A percentile compares a stretch with the other conserved stretches of the same genome.
These are phyloP conservation scores for Rhizophagus prolifer DNA, from an alignment of 192 early-diverging fungal genomes.

Conservation along the genomic window DNA sequence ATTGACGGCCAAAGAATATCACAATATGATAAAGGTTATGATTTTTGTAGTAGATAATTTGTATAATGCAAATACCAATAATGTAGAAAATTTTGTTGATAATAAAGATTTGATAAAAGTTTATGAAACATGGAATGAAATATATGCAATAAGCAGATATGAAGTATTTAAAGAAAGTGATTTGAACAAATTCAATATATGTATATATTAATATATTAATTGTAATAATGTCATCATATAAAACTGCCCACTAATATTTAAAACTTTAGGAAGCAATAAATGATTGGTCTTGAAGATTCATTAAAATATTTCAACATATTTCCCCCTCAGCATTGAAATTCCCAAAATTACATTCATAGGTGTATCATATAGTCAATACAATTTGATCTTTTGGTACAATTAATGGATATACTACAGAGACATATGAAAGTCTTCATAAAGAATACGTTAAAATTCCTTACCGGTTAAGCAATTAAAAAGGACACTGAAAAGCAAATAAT, in stretches of 20 bases:
- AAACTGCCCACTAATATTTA: not conserved
- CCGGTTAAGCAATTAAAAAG: not conserved
- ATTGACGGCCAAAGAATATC: too few relatives aligned
- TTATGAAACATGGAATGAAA: too few relatives aligned
- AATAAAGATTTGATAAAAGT: too few relatives aligned
- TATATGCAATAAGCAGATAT: too few relatives aligned
- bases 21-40: too few relatives aligned
- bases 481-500: not conserved
- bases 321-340: not conserved
- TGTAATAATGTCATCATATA: too few relatives aligned
- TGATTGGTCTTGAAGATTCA: not conserved
- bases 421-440: not conserved
- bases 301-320: not conserved
- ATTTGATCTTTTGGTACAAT: not conserved
- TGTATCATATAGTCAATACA: not conserved
- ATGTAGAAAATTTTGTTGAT: too few relatives aligned
- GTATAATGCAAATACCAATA: too few relatives aligned
- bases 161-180: too few relatives aligned
- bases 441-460: not conserved
- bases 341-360: not conserved
- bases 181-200: too few relatives aligned
- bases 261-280: not conserved
- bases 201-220: too few relatives aligned
- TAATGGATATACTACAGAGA: conserved; percentile 7
- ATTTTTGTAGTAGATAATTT: too few relatives aligned